Percentiles rank a stretch among this genome's conserved stretches.
Evolutionary conservation across 1,284 basidiomycete genomes (phyloP).

Genomic region (Cutaneotrichosporon sp.): DNA sequence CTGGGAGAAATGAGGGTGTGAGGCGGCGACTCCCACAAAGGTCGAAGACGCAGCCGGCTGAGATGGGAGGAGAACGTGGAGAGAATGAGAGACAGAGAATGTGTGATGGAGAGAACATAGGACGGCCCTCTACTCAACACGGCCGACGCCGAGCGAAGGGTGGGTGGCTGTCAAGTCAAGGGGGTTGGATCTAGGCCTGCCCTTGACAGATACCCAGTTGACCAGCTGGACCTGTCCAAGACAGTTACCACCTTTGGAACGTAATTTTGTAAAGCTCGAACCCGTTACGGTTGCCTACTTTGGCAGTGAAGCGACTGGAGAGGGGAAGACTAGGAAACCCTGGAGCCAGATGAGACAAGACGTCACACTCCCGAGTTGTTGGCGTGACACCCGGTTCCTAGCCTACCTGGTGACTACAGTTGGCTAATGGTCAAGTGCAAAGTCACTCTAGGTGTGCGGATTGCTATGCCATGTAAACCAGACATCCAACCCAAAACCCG

Average conservation of each 20-base stretch:
- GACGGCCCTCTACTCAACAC: not conserved
- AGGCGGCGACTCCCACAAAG: not conserved
- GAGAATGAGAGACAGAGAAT: not conserved
- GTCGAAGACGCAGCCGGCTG: not conserved
- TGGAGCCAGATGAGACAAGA: not conserved
- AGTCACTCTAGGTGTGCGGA: too few species aligned
- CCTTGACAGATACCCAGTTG: conserved; percentile 1
- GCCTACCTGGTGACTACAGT: not conserved
- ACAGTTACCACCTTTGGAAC: conserved; percentile 7
- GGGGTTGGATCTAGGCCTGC: not conserved
- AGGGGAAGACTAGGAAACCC: not conserved
- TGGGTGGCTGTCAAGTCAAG: not conserved
- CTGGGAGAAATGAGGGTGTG: not conserved
- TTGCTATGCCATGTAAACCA: too few species aligned
- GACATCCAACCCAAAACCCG: not conserved
- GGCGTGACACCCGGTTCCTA: conserved; percentile 8
- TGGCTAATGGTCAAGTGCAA: not conserved
- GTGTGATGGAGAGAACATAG: not conserved
- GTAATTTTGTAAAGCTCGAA: not conserved
- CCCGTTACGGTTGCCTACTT: not conserved
- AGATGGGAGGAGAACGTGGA: not conserved
- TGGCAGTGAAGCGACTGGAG: not conserved
- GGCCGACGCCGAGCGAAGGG: not conserved
- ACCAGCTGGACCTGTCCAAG: not conserved
- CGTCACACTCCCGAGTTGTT: conserved; percentile 6